Conservation (phyloP, 306 rosid genomes). For the Cotoneaster glaucophyllus region DNA sequence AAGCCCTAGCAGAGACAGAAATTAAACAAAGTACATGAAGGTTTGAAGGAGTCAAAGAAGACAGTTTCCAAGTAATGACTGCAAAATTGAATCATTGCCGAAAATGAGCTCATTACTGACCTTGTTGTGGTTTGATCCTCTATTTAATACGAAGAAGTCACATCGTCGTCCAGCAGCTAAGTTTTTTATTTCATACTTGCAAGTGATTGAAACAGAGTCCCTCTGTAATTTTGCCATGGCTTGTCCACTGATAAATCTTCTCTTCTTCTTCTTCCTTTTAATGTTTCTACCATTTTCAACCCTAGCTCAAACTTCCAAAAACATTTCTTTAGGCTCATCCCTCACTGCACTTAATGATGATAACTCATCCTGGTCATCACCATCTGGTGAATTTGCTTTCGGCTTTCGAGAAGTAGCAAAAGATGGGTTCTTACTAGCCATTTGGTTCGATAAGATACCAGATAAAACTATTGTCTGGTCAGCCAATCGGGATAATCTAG, state of each 20-base stretch:
- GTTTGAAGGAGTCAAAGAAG: too few relatives aligned
- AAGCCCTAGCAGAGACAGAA: too few relatives aligned
- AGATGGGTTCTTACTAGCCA: slow-evolving; percentile 32
- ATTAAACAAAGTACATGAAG: too few relatives aligned
- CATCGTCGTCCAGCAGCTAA: not conserved
- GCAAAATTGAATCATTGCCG: too few relatives aligned
- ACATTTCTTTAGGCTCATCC: slow-evolving; percentile 3
- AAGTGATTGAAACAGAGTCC: too few relatives aligned
- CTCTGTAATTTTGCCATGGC: not conserved
- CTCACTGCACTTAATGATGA: slow-evolving; percentile 13
- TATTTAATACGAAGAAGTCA: not conserved
- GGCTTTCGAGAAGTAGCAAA: slow-evolving; percentile 24
- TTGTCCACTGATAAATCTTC: slow-evolving; percentile 4
- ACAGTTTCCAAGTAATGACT: too few relatives aligned
- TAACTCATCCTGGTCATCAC: slow-evolving; percentile 14
- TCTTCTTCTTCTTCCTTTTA: not conserved
- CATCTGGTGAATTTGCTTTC: slow-evolving; percentile 41
- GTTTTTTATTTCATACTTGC: not conserved
- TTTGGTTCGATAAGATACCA: slow-evolving; percentile 32
- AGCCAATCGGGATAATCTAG: slow-evolving; percentile 13
- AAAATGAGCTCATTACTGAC: too few relatives aligned
- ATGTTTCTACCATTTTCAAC: slow-evolving; percentile 1
- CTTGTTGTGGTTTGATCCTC: too few relatives aligned
- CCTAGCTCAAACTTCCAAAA: slow-evolving; percentile 14
- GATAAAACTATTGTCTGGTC: slow-evolving; percentile 45